phyloP scores from a whole-genome alignment of 208 protist genomes.

The Crithidia sp. region DNA sequence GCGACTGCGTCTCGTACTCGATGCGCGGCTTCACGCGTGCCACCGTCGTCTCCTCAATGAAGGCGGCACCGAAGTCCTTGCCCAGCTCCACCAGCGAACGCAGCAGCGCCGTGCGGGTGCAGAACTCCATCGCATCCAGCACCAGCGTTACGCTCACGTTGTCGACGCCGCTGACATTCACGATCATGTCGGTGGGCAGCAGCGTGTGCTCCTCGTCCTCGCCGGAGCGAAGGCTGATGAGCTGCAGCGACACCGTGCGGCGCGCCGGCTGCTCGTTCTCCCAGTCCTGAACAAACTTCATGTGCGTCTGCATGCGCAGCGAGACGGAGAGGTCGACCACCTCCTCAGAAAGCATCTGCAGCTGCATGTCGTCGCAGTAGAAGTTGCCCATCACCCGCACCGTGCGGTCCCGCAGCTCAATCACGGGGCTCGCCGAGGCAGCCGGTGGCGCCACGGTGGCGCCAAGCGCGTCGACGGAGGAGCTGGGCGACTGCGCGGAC shows the following conservation, averaged over 20 bases:
- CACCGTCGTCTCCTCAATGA: constrained; percentile 59
- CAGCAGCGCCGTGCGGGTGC: constrained; percentile 61
- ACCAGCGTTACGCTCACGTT: constrained; percentile 57
- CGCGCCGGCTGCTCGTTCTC: constrained; percentile 50
- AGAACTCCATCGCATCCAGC: constrained; percentile 64
- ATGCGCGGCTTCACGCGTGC: constrained; percentile 54
- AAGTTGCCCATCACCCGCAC: constrained; percentile 46
- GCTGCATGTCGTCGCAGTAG: constrained; percentile 39
- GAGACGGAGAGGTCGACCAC: constrained; percentile 60
- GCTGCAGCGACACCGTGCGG: constrained; percentile 46
- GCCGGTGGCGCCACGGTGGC: constrained; percentile 3
- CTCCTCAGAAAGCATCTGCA: constrained; percentile 76
- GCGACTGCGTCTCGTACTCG: constrained; percentile 55
- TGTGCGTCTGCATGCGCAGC: constrained; percentile 45
- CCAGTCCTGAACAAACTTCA: constrained; percentile 49
- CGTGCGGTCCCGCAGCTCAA: constrained; percentile 31
- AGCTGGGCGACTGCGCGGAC: constrained; percentile 5
- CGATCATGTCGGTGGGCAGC: constrained; percentile 60
- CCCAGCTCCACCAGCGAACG: constrained; percentile 69
- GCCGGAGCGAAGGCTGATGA: constrained; percentile 62
- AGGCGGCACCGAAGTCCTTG: constrained; percentile 71
- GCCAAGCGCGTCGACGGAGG: constrained; percentile 4
- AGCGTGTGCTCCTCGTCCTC: constrained; percentile 65
- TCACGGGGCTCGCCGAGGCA: constrained; percentile 3
- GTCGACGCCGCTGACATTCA: constrained; percentile 66